A percentile compares a stretch with the other conserved stretches of the same genome.
Conservation (phyloP, 192 early-diverging fungal species). For the Linnemannia exigua region DNA sequence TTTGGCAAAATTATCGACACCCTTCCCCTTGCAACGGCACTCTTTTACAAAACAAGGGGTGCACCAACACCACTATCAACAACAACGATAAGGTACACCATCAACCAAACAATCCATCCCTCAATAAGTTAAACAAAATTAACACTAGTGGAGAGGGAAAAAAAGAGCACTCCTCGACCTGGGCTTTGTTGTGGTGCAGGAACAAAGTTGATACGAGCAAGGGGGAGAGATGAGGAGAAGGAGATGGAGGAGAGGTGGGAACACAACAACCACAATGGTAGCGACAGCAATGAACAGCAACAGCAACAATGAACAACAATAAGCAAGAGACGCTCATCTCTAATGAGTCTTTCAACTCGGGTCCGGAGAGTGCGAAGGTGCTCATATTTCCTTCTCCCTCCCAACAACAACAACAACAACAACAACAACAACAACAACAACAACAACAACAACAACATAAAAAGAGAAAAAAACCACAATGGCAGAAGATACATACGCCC, state of each 20-base stretch:
- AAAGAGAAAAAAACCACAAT: background rate
- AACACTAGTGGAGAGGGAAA: no score
- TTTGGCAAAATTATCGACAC: background rate
- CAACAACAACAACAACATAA: background rate
- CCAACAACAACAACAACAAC: background rate
- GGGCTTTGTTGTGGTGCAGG: background rate
- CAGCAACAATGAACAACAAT: background rate
- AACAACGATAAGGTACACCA: background rate
- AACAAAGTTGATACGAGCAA: conserved; percentile 10
- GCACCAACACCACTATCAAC: no score
- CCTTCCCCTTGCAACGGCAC: background rate
- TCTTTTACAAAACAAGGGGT: no score
- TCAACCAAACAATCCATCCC: no score
- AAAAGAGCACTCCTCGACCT: background rate
- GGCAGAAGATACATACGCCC: no score
- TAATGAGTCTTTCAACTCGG: no score
- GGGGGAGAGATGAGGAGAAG: background rate
- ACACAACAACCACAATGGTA: background rate
- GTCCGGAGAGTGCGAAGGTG: background rate
- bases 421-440: background rate
- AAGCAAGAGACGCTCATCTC: background rate
- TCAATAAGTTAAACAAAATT: background rate
- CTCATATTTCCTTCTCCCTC: no score
- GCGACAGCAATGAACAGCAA: background rate
- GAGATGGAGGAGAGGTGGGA: background rate